A percentile compares a stretch with the other conserved stretches of the same genome.
Evolutionary conservation across 139 green algal species (phyloP).

Genomic region (Spirogloea muscicola): DNA sequence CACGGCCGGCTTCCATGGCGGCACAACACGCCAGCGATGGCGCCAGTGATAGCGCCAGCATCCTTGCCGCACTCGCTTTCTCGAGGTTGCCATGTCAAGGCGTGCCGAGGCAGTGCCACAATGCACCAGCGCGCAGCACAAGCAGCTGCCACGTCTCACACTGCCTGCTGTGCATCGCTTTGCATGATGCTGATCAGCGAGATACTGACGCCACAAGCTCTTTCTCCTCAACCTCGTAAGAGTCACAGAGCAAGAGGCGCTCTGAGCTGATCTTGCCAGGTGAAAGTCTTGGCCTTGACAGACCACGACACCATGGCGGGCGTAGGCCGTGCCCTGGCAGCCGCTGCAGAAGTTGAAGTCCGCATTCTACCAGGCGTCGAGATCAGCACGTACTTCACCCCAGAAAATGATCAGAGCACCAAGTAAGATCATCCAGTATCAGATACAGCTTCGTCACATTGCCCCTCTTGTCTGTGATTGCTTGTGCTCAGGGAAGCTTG

Average conservation of each 20-base stretch:
- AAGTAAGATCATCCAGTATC: too few species aligned
- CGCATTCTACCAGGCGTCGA: conserved; percentile 40
- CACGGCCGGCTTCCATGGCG: not conserved
- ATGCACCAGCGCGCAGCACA: too few species aligned
- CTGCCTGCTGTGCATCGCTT: not conserved
- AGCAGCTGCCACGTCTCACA: not conserved
- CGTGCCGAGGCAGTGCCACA: not conserved
- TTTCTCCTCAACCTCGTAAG: not conserved
- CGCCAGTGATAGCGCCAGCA: not conserved
- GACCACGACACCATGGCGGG: conserved; percentile 47
- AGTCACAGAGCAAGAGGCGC: not conserved
- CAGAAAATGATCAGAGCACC: too few species aligned
- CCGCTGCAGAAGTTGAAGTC: conserved; percentile 23
- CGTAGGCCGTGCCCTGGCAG: conserved; percentile 2
- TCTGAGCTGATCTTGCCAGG: not conserved
- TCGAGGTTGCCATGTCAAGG: not conserved
- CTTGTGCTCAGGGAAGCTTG: too few species aligned
- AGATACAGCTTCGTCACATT: too few species aligned
- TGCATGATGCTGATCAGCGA: not conserved
- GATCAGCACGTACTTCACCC: too few species aligned
- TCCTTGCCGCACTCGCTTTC: not conserved
- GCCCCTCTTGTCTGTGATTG: too few species aligned
- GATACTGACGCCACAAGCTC: not conserved
- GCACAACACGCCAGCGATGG: not conserved
- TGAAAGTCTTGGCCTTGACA: conserved; percentile 28